Evolutionary conservation across 768 basidiomycete species (phyloP).

Genomic region (Mycena sanguinolenta): DNA sequence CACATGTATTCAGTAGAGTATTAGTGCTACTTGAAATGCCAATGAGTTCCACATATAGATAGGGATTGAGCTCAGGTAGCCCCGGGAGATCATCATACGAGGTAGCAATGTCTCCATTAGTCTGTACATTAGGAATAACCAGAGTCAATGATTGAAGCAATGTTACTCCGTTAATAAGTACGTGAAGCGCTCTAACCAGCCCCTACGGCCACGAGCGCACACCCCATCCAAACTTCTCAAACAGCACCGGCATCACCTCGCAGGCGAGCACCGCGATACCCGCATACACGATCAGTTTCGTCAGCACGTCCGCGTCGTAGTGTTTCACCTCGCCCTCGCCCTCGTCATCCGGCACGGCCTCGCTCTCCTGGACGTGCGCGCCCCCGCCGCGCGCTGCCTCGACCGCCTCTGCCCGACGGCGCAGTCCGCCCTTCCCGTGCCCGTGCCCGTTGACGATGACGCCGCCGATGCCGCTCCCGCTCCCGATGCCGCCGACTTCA

Average conservation of each 20-base stretch:
- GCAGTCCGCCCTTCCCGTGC: slow-evolving; percentile 35
- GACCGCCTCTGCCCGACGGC: slow-evolving; percentile 25
- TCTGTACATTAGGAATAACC: too few species aligned
- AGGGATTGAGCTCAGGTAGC: too few species aligned
- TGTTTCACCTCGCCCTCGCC: slow-evolving; percentile 66
- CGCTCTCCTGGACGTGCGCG: slow-evolving; percentile 47
- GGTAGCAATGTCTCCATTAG: too few species aligned
- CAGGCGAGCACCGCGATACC: slow-evolving; percentile 83
- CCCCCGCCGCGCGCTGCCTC: slow-evolving; percentile 50
- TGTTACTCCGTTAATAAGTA: too few species aligned
- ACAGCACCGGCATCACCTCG: slow-evolving; percentile 75
- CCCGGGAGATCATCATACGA: too few species aligned
- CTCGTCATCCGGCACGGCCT: slow-evolving; percentile 52
- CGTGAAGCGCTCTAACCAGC: too few species aligned
- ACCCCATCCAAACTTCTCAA: slow-evolving; percentile 79
- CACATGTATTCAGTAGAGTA: too few species aligned
- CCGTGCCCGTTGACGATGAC: slow-evolving; percentile 37
- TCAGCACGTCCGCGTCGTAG: slow-evolving; percentile 54
- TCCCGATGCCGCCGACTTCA: slow-evolving; percentile 61
- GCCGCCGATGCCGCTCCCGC: slow-evolving; percentile 43
- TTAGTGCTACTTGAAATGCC: too few species aligned
- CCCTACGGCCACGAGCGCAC: slow-evolving; percentile 52
- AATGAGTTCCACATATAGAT: too few species aligned
- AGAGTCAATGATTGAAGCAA: too few species aligned
- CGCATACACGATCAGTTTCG: slow-evolving; percentile 90